These are phyloP conservation scores for Trametes coccinea DNA, from an alignment of 768 basidiomycete genomes.

Conservation along the genomic window DNA sequence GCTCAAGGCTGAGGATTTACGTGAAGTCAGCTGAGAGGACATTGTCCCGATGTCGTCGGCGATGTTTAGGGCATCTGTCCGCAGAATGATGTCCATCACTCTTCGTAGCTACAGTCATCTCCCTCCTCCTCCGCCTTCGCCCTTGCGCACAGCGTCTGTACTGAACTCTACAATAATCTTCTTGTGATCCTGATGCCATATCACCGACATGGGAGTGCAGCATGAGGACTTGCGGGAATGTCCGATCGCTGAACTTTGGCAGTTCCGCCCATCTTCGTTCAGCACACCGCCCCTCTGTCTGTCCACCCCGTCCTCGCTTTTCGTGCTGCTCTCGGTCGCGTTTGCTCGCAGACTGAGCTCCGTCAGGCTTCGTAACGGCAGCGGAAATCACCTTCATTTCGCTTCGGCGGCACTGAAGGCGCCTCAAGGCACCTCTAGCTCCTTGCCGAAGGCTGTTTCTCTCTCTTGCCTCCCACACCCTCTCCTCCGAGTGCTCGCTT, in stretches of 20 bases:
- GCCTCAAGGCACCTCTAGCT: not conserved
- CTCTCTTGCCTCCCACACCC: not conserved
- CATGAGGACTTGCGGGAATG: not conserved
- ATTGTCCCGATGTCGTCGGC: conserved; percentile 7
- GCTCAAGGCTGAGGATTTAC: too few species aligned
- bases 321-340: not conserved
- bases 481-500: not conserved
- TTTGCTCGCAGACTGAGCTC: not conserved
- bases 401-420: conserved; percentile 12
- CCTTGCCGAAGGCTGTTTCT: not conserved
- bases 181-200: conserved; percentile 15
- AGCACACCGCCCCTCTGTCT: not conserved
- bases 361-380: not conserved
- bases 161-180: conserved; percentile 4
- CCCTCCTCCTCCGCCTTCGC: not conserved
- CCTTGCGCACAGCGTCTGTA: conserved; percentile 3
- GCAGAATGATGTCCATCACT: conserved; percentile 18
- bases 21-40: not conserved
- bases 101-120: conserved; percentile 15
- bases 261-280: not conserved
- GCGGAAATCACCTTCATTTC: not conserved
- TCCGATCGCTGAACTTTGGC: not conserved
- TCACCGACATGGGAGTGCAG: conserved; percentile 2
- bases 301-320: not conserved
- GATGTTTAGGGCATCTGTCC: conserved; percentile 7